Evolutionary conservation across 1,284 basidiomycete genomes (phyloP).

Genomic region (Schizopora paradoxa): DNA sequence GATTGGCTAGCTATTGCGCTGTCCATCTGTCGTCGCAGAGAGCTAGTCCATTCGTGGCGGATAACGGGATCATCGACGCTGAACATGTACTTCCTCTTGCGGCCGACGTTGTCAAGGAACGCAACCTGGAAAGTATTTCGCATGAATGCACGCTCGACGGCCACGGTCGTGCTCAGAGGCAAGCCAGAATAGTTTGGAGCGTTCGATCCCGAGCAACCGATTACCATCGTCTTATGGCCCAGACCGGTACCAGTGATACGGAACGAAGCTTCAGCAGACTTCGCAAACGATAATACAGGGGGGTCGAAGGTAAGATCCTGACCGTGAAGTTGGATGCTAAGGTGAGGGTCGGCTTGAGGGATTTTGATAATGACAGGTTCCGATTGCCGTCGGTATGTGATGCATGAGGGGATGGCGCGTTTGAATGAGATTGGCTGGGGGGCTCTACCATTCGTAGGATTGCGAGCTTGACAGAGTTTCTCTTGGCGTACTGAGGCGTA

Average conservation of each 20-base stretch:
- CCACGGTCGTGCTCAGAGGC: conserved; percentile 68
- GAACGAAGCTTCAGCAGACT: conserved; percentile 78
- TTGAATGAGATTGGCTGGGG: conserved; percentile 63
- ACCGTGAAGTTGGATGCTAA: conserved; percentile 78
- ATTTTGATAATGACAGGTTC: conserved; percentile 81
- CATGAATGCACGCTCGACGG: conserved; percentile 90
- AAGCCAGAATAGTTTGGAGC: conserved; percentile 77
- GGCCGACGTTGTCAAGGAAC: conserved; percentile 66
- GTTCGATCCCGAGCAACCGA: conserved; percentile 75
- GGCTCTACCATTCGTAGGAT: conserved; percentile 36
- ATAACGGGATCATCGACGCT: conserved; percentile 76
- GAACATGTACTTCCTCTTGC: conserved; percentile 87
- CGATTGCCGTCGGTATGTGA: conserved; percentile 83
- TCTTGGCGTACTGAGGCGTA: conserved; percentile 73
- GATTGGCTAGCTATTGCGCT: conserved; percentile 30
- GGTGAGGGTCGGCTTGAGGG: conserved; percentile 70
- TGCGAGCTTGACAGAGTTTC: conserved; percentile 68
- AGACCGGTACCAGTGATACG: conserved; percentile 77
- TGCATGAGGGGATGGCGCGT: conserved; percentile 64
- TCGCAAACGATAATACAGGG: conserved; percentile 70
- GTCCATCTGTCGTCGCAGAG: conserved; percentile 66
- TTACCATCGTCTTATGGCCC: conserved; percentile 76
- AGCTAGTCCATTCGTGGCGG: conserved; percentile 69
- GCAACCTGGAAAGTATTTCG: conserved; percentile 88
- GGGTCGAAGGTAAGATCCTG: conserved; percentile 86